Evolutionary conservation across 2,329 filamentous ascomycete genomes (phyloP).

Genomic region (Hirsutella minnesotensis): DNA sequence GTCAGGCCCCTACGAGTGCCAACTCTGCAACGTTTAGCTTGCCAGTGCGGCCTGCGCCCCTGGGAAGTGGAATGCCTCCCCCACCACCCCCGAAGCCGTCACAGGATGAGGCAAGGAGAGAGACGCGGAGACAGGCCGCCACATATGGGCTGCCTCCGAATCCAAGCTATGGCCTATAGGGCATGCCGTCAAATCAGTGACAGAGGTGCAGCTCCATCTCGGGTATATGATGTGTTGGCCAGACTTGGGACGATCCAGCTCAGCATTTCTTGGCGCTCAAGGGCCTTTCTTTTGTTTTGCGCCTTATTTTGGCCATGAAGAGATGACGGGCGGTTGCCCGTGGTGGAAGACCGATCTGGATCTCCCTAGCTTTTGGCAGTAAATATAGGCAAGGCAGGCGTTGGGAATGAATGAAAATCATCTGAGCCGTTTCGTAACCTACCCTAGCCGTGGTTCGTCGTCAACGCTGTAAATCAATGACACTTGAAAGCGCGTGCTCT

Average conservation of each 20-base stretch:
- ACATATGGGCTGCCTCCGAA: conserved; percentile 38
- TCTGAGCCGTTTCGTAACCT: background rate
- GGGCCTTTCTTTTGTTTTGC: background rate
- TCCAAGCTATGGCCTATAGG: conserved; percentile 22
- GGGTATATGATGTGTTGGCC: background rate
- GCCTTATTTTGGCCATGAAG: background rate
- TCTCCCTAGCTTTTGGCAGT: conserved; percentile 1
- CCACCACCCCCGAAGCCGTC: conserved; percentile 47
- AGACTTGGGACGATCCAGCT: background rate
- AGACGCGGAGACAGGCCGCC: conserved; percentile 41
- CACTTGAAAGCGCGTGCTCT: background rate
- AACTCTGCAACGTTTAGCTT: conserved; percentile 45
- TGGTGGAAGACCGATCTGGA: background rate
- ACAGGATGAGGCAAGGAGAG: conserved; percentile 39
- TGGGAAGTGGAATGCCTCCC: conserved; percentile 45
- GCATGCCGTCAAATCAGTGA: background rate
- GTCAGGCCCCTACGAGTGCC: conserved; percentile 27
- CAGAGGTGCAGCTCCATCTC: background rate
- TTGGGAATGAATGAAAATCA: conserved; percentile 10
- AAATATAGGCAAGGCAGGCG: conserved; percentile 10
- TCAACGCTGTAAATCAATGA: background rate
- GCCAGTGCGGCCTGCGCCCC: conserved; percentile 51
- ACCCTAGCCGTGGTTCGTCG: background rate
- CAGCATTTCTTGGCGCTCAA: background rate
- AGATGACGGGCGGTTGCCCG: background rate